phyloP scores from a whole-genome alignment of 306 rosid species.

The Cercis canadensis region DNA sequence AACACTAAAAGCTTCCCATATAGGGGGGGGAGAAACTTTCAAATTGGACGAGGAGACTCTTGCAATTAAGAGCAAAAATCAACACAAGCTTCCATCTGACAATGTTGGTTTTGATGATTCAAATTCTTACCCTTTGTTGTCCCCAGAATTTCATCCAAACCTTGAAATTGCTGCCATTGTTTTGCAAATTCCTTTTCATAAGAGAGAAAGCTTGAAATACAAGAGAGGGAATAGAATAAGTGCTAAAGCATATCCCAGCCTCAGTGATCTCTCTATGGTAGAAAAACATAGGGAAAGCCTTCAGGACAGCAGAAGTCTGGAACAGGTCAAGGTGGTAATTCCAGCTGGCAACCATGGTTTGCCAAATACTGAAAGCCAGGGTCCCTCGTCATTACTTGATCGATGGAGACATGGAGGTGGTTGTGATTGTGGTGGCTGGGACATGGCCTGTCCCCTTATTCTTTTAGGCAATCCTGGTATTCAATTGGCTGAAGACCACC shows the following conservation, averaged over 20 bases:
- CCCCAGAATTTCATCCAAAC: constrained; percentile 53
- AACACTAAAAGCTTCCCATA: constrained; percentile 49
- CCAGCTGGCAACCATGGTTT: constrained; percentile 86
- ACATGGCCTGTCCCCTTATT: constrained; percentile 91
- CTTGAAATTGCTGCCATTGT: constrained; percentile 81
- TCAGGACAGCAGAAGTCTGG: constrained; percentile 48
- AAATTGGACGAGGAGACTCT: constrained; percentile 37
- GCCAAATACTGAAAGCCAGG: constrained; percentile 60
- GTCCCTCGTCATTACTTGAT: constrained; percentile 82
- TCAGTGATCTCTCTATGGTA: constrained; percentile 44
- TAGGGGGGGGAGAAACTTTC: constrained; percentile 45
- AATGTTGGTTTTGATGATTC: constrained; percentile 45
- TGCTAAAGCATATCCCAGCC: constrained; percentile 41
- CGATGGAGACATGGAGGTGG: constrained; percentile 91
- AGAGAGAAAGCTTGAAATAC: constrained; percentile 67
- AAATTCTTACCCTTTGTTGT: constrained; percentile 50
- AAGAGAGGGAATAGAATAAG: constrained; percentile 44
- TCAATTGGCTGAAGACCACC: constrained; percentile 53
- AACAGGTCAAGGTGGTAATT: constrained; percentile 75
- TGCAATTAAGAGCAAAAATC: constrained; percentile 53
- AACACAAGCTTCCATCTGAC: constrained; percentile 45
- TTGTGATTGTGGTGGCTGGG: constrained; percentile 99
- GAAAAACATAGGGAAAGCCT: constrained; percentile 49
- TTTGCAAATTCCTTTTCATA: constrained; percentile 69
- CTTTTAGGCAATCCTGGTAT: constrained; percentile 72